These are phyloP conservation scores for Colletotrichum liriopes DNA, from an alignment of 2,329 filamentous ascomycete species.

Conservation along the genomic window DNA sequence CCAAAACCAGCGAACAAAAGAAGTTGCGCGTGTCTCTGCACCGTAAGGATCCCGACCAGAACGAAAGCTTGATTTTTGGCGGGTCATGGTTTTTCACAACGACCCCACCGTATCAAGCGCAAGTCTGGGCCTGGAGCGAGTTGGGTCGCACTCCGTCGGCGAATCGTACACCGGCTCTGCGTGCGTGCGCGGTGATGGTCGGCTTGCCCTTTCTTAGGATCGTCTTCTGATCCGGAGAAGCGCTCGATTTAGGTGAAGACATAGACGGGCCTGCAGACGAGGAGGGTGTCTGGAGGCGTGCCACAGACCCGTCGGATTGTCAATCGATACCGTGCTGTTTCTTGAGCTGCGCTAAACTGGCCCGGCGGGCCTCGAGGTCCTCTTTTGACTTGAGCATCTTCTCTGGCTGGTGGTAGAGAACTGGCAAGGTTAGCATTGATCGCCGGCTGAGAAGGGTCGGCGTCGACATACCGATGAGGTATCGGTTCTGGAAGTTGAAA, in stretches of 20 bases:
- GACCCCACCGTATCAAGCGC: constrained; percentile 52
- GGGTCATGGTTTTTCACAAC: constrained; percentile 38
- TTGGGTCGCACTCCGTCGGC: constrained; percentile 57
- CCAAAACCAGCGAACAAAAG: constrained; percentile 41
- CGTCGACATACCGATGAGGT: constrained; percentile 87
- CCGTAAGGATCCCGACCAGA: constrained; percentile 36
- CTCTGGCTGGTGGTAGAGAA: constrained; percentile 76
- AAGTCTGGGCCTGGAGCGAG: constrained; percentile 51
- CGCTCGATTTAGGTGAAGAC: constrained; percentile 56
- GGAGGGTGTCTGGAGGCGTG: constrained; percentile 59
- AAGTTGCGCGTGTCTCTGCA: constrained; percentile 33
- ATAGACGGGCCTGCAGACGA: constrained; percentile 75
- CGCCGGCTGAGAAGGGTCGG: constrained; percentile 14
- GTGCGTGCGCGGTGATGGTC: constrained; percentile 56
- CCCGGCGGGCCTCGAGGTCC: constrained; percentile 92
- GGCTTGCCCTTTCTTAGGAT: constrained; percentile 61
- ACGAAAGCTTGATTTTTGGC: constrained; percentile 37
- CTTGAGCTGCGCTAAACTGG: constrained; percentile 98
- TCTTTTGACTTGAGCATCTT: constrained; percentile 88
- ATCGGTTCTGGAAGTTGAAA: constrained; percentile 99
- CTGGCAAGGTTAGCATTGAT: constrained; percentile 52
- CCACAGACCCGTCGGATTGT: constrained; percentile 82
- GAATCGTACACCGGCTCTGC: constrained; percentile 59
- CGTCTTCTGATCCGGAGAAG: constrained; percentile 59
- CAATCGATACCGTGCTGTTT: constrained; percentile 98